These are phyloP conservation scores for Erodium moschatum DNA, from an alignment of 441 rosid species.

Conservation along the genomic window DNA sequence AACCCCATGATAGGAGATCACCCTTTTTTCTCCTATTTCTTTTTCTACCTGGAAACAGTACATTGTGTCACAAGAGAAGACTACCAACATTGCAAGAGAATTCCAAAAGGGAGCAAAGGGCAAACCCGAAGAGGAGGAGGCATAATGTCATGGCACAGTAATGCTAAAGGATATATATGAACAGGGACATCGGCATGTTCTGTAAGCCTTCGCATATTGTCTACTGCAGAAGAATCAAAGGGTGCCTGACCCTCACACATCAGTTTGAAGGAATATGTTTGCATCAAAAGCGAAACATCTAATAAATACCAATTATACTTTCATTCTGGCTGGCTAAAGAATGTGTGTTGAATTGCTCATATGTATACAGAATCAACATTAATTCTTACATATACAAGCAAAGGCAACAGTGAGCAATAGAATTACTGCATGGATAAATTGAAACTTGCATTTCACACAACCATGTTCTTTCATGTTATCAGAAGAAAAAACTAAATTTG, in stretches of 20 bases:
- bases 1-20: slow-evolving; percentile 52
- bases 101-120: slow-evolving; percentile 15
- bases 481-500: neutral
- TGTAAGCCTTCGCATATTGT: slow-evolving; percentile 85
- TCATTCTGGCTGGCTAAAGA: neutral
- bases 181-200: slow-evolving; percentile 78
- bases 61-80: slow-evolving; percentile 19
- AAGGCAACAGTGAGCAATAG: neutral
- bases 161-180: slow-evolving; percentile 72
- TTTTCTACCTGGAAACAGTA: slow-evolving; percentile 61
- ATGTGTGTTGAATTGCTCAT: neutral
- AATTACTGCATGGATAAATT: neutral
- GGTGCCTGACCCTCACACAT: slow-evolving; percentile 59
- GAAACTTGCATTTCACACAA: neutral
- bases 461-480: neutral
- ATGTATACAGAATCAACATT: neutral
- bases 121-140: slow-evolving; percentile 80
- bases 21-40: slow-evolving; percentile 86
- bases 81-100: neutral
- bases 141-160: slow-evolving; percentile 81
- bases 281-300: slow-evolving; percentile 15
- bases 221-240: slow-evolving; percentile 81
- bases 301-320: neutral
- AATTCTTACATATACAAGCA: neutral
- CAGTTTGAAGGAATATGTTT: slow-evolving; percentile 30